Evolutionary conservation across 2,329 filamentous ascomycete genomes (phyloP).

Genomic region (Exophiala phaeomuriformis): DNA sequence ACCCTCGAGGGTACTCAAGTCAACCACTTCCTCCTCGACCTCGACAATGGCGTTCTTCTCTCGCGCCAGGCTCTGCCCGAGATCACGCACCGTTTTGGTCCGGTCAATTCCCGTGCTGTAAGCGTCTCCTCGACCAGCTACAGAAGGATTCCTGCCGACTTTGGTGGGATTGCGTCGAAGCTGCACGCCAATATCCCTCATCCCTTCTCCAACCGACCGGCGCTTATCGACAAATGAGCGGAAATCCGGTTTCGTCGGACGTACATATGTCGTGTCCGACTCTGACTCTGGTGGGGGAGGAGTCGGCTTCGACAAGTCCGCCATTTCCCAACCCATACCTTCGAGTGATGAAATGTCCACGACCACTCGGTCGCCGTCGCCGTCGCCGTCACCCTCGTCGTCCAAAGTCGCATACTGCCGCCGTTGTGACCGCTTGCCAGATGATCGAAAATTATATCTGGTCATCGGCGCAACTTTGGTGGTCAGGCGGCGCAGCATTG

Average conservation of each 20-base stretch:
- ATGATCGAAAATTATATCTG: conserved; percentile 12
- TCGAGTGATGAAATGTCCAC: conserved; percentile 27
- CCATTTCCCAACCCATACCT: conserved; percentile 26
- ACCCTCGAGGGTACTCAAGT: conserved; percentile 38
- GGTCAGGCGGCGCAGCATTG: conserved; percentile 21
- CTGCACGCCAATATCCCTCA: conserved; percentile 25
- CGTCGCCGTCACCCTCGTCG: conserved; percentile 20
- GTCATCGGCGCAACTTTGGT: conserved; percentile 20
- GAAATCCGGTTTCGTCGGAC: conserved; percentile 17
- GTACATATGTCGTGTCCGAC: conserved; percentile 18
- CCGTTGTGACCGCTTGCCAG: conserved; percentile 15
- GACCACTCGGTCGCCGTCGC: conserved; percentile 7
- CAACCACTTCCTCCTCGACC: conserved; percentile 35
- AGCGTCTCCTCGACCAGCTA: not conserved
- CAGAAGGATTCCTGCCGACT: conserved; percentile 7
- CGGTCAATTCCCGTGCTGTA: conserved; percentile 15
- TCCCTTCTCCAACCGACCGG: conserved; percentile 23
- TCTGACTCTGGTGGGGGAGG: not conserved
- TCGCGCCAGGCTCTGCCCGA: conserved; percentile 39
- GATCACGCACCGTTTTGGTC: conserved; percentile 29
- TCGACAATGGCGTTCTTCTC: conserved; percentile 40
- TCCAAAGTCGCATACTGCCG: conserved; percentile 22
- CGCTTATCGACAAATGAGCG: conserved; percentile 21
- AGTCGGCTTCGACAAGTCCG: conserved; percentile 17
- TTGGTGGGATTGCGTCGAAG: conserved; percentile 22